Percentiles rank a stretch among this genome's conserved stretches.
Conservation (phyloP, 495 filamentous ascomycete species). For the Lentithecium fluviatile region DNA sequence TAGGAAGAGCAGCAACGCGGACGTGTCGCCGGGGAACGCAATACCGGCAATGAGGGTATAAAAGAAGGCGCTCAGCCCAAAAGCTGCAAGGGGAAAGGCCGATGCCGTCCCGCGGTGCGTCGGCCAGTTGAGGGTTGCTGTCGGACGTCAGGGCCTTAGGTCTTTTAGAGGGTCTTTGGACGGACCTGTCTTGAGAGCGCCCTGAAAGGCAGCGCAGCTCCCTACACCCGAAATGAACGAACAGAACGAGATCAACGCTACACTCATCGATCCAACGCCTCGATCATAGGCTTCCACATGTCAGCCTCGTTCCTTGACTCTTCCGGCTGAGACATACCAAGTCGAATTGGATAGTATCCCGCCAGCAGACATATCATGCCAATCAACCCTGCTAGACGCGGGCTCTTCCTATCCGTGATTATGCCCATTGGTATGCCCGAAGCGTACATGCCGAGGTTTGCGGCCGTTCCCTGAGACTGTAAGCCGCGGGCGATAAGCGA, state of each 20-base stretch:
- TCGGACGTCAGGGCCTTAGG: conserved; percentile 43
- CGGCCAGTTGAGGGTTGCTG: conserved; percentile 90
- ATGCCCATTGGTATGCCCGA: conserved; percentile 85
- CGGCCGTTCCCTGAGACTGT: conserved; percentile 64
- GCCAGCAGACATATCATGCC: conserved; percentile 68
- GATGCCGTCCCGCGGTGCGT: conserved; percentile 89
- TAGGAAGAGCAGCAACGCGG: conserved; percentile 74
- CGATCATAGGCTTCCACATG: conserved; percentile 51
- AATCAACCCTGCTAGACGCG: conserved; percentile 69
- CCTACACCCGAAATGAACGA: conserved; percentile 82
- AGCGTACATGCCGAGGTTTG: conserved; percentile 96
- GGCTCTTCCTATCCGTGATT: conserved; percentile 80
- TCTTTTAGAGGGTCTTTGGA: too few relatives aligned
- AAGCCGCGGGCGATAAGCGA: conserved; percentile 10
- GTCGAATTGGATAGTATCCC: conserved; percentile 80
- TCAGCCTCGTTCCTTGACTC: conserved; percentile 9
- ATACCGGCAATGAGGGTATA: conserved; percentile 76
- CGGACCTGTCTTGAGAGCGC: conserved; percentile 69
- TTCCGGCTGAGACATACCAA: conserved; percentile 47
- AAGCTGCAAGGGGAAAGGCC: conserved; percentile 85
- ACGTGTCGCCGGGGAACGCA: conserved; percentile 81
- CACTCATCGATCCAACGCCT: conserved; percentile 57
- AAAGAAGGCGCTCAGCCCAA: conserved; percentile 95
- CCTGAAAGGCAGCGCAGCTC: conserved; percentile 82
- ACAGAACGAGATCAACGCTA: conserved; percentile 74